Percentiles rank a stretch among this genome's conserved stretches.
Conservation (phyloP, 2,329 filamentous ascomycete genomes). For the Lasiodiplodia sp. region DNA sequence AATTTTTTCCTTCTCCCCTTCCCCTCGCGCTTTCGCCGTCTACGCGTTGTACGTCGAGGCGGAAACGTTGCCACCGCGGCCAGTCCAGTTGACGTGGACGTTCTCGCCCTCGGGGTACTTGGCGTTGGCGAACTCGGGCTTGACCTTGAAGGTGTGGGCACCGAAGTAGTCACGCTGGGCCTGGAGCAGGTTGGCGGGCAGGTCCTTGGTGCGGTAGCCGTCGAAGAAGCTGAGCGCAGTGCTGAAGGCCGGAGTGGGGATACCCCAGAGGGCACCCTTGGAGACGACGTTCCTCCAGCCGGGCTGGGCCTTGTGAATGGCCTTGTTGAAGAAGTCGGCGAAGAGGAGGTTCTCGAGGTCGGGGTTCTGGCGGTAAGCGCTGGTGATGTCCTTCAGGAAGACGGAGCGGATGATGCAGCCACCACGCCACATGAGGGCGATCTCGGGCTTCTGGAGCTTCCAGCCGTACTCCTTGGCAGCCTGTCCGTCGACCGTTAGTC, state of each 20-base stretch:
- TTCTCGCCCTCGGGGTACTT: constrained; percentile 87
- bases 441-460: constrained; percentile 99
- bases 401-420: constrained; percentile 99
- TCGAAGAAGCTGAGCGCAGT: constrained; percentile 99
- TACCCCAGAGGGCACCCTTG: constrained; percentile 92
- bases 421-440: constrained; percentile 99
- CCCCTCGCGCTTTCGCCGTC: constrained; percentile 37
- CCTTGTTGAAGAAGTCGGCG: constrained; percentile 99
- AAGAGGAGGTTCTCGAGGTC: constrained; percentile 98
- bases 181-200: constrained; percentile 97
- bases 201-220: constrained; percentile 95
- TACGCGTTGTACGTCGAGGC: constrained; percentile 98
- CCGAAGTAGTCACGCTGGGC: constrained; percentile 99
- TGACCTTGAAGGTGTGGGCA: constrained; percentile 62
- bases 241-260: constrained; percentile 95
- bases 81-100: constrained; percentile 99
- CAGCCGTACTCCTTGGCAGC: constrained; percentile 94
- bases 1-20: constrained; percentile 10
- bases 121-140: constrained; percentile 62
- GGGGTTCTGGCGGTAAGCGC: constrained; percentile 91
- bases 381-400: constrained; percentile 99
- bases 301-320: constrained; percentile 91
- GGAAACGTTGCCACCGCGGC: constrained; percentile 94
- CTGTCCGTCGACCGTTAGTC: constrained; percentile 55
- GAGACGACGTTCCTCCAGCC: constrained; percentile 70